These are phyloP conservation scores for Trichosanthes cucumerina DNA, from an alignment of 306 rosid species.

Conservation along the genomic window DNA sequence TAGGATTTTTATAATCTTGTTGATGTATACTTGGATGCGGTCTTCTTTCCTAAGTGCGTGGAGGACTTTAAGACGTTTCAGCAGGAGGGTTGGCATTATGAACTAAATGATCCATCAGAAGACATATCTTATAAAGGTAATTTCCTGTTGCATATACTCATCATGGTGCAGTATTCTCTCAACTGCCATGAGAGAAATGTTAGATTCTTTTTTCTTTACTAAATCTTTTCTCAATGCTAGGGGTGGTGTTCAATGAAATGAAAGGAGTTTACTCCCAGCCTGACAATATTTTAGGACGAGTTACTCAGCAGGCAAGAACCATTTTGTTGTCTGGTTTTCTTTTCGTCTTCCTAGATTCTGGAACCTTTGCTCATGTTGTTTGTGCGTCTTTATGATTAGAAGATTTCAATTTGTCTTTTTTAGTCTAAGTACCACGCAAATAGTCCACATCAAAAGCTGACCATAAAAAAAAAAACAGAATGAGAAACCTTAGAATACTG, in stretches of 20 bases:
- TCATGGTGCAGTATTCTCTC: constrained; percentile 1
- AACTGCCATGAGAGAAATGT: not conserved
- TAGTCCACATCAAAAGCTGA: not conserved
- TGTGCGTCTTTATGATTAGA: not conserved
- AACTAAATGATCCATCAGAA: constrained; percentile 84
- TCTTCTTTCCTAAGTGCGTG: constrained; percentile 87
- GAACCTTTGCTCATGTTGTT: not conserved
- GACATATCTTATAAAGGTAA: constrained; percentile 84
- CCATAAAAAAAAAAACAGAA: not conserved
- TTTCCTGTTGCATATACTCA: not conserved
- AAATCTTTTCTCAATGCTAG: constrained; percentile 29
- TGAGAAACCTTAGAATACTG: not conserved
- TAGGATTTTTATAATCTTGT: constrained; percentile 90
- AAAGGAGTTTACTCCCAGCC: constrained; percentile 98
- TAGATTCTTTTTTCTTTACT: not conserved
- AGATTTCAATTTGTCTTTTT: not conserved
- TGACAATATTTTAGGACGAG: constrained; percentile 75
- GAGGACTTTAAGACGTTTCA: constrained; percentile 82
- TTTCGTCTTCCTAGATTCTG: not conserved
- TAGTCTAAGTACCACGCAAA: not conserved
- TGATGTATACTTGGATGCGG: constrained; percentile 95
- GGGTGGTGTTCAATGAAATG: constrained; percentile 99
- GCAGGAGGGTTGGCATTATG: constrained; percentile 99
- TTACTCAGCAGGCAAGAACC: constrained; percentile 79
- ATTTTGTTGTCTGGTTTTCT: not conserved